phyloP scores from a whole-genome alignment of 495 filamentous ascomycete species.

The Penicillium tannophilum region DNA sequence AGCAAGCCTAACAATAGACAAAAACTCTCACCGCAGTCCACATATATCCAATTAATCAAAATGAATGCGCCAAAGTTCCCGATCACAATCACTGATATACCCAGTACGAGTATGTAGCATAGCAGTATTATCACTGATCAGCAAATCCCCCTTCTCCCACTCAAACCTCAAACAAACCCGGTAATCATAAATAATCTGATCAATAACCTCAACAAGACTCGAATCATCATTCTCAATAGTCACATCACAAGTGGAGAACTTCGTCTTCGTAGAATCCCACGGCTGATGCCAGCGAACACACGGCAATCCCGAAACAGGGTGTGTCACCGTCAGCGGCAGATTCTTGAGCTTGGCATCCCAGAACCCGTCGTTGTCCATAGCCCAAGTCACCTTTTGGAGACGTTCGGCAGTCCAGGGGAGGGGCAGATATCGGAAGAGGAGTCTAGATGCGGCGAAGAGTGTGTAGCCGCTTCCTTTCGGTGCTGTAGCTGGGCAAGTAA shows the following conservation, averaged over 20 bases:
- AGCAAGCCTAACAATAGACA: background rate
- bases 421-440: slow-evolving; percentile 53
- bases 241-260: slow-evolving; percentile 49
- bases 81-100: slow-evolving; percentile 41
- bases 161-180: slow-evolving; percentile 48
- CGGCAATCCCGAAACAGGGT: slow-evolving; percentile 43
- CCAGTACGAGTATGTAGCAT: slow-evolving; percentile 56
- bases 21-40: background rate
- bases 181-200: slow-evolving; percentile 49
- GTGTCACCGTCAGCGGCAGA: slow-evolving; percentile 51
- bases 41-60: slow-evolving; percentile 26
- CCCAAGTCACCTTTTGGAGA: slow-evolving; percentile 45
- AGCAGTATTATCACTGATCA: slow-evolving; percentile 55
- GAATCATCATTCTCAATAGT: slow-evolving; percentile 46
- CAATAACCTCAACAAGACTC: slow-evolving; percentile 30
- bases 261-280: slow-evolving; percentile 51
- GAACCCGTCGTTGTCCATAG: slow-evolving; percentile 42
- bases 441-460: slow-evolving; percentile 52
- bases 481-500: slow-evolving; percentile 49
- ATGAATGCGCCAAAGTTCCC: slow-evolving; percentile 57
- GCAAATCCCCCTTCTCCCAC: slow-evolving; percentile 58
- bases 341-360: slow-evolving; percentile 40
- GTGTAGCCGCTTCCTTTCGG: slow-evolving; percentile 53
- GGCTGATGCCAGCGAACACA: slow-evolving; percentile 59
- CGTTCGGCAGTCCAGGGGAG: slow-evolving; percentile 37